Base-by-base conservation (phyloP, 176 grass and related monocot genomes). In the Melocanna baccifera region DNA sequence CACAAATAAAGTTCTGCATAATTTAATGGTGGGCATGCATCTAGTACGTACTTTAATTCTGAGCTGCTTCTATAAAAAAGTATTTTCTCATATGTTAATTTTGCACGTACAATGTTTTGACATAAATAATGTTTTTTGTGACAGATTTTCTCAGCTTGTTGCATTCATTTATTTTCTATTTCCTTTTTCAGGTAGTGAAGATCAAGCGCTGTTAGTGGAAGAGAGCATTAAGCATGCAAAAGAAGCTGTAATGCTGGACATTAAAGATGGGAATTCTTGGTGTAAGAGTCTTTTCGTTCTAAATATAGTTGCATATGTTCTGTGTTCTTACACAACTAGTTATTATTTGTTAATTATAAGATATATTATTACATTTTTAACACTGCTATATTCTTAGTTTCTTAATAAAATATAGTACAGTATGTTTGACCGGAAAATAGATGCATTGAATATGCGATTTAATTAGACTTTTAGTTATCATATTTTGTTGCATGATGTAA, bases 181-280 rank as follows among this genome's bases (percentile, higher is more conserved):
- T 5, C 19, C 23, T 55, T 86, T 67, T 62, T 88, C 62, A 98
- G 96, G 89, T 23, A 83, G 85, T 75, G 96, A 87, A 90, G 86
- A 93, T 63, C 89, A 90, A 86, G 53, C 29, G 15, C 23, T 73
- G 51, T 81, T 94, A 81, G 85, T 95, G 48, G 92, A 95, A 93
- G 96, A 93, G 87, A 98, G 96, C 85, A 95, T 98, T 86, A 91
- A 85, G 77, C 92, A 98, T 45, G 96, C 91, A 83, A 98, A 93
- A 90, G 92, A 98, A 90, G 96, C 92, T 80, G 89, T 95, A 77
- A 83, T 93, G 83, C 67, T 98, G 79, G 96, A 98, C 77, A 93
- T 98, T 76, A 93, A 84, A 85, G 96, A 98, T 83, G 96, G 96
- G 67, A 90, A 98, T 91, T 98, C 92, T 50, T 98, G 96, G 96